These are phyloP conservation scores for Mitragyna speciosa DNA, from an alignment of 257 asterid genomes.

Conservation along the genomic window DNA sequence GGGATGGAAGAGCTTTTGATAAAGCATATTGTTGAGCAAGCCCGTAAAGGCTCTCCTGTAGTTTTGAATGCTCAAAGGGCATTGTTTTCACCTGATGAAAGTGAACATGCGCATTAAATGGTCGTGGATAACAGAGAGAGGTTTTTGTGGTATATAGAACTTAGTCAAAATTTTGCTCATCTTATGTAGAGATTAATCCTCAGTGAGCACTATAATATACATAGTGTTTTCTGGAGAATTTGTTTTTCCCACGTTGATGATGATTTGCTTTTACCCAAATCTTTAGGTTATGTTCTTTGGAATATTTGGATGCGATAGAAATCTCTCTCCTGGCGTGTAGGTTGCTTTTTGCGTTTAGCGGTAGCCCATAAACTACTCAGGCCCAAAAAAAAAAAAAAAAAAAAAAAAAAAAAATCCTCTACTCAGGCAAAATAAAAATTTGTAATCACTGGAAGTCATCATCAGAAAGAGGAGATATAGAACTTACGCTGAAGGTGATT, in stretches of 20 bases:
- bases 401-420: too few species aligned
- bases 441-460: too few species aligned
- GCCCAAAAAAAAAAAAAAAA: too few species aligned
- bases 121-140: not conserved
- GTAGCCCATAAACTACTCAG: too few species aligned
- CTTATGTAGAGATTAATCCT: not conserved
- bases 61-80: slow-evolving; percentile 71
- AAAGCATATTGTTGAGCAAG: slow-evolving; percentile 76
- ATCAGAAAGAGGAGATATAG: too few species aligned
- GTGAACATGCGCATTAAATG: slow-evolving; percentile 27
- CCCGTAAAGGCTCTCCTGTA: slow-evolving; percentile 87
- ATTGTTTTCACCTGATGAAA: slow-evolving; percentile 46
- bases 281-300: not conserved
- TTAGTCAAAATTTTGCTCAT: not conserved
- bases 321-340: not conserved
- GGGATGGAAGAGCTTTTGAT: slow-evolving; percentile 85
- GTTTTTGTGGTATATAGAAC: slow-evolving; percentile 12
- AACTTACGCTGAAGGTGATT: too few species aligned
- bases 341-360: too few species aligned
- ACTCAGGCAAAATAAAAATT: too few species aligned
- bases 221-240: not conserved
- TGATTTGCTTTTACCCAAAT: too few species aligned
- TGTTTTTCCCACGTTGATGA: not conserved
- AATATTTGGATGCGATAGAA: not conserved
- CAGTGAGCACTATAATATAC: not conserved